Conservation (phyloP, 148 eudicot genomes). For the Polygonum aviculare region DNA sequence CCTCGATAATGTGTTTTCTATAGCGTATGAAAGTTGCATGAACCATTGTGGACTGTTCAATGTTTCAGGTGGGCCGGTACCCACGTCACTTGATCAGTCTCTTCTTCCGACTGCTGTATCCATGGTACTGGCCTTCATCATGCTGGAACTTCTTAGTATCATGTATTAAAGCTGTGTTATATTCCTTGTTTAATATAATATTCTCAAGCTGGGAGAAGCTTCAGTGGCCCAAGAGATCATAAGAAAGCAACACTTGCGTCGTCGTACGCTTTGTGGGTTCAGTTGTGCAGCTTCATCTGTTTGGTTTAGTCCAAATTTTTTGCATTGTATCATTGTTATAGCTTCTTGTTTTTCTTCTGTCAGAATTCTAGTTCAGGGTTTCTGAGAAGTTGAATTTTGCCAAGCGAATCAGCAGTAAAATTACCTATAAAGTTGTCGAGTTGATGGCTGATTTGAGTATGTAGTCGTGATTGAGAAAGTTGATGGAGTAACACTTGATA, state of each 20-base stretch:
- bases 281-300: background rate
- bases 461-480: too few species aligned
- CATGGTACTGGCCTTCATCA: slow-evolving; percentile 99
- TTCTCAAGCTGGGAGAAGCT: slow-evolving; percentile 62
- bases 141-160: slow-evolving; percentile 84
- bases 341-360: background rate
- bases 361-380: background rate
- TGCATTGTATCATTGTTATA: slow-evolving; percentile 6
- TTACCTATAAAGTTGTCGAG: too few species aligned
- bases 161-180: slow-evolving; percentile 51
- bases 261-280: background rate
- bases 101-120: slow-evolving; percentile 84
- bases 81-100: slow-evolving; percentile 85
- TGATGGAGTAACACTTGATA: too few species aligned
- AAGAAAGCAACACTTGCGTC: background rate
- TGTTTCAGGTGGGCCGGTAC: slow-evolving; percentile 70
- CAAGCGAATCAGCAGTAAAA: background rate
- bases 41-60: background rate
- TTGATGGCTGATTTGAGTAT: too few species aligned
- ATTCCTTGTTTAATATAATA: slow-evolving; percentile 44
- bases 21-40: background rate
- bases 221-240: slow-evolving; percentile 27
- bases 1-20: background rate
- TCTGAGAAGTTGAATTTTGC: background rate
- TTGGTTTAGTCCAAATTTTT: background rate